Evolutionary conservation across 768 basidiomycete genomes (phyloP), one percentile per base, ranked within the genome.

Genomic region (Tephrocybe rancida): DNA sequence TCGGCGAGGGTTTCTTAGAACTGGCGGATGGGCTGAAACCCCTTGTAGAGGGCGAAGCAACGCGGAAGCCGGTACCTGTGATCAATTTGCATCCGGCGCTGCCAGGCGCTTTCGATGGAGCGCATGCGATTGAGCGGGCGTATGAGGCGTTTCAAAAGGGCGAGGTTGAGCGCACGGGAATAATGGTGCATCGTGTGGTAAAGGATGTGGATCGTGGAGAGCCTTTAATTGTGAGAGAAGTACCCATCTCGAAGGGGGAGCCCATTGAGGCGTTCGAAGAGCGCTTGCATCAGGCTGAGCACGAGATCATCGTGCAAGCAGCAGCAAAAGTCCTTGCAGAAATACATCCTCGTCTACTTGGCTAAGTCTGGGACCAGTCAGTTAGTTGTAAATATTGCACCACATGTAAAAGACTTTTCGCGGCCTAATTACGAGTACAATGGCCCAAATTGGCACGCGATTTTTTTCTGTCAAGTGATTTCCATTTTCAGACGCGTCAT

Each of bases 1-100:
- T 98, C 54, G 85, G 87, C 52, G 87, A 91, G 48, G 74, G 73
- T 0, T 98, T 98, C 69, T 70, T 98, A 54, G 82, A 91, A 18
- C 76, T 84, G 27, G 67, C 92, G 46, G 74, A 78, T 44, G 81
- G 81, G 6, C 63, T 69, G 16, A 67, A 67, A 48, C 59, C 60
- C 0, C 61, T 72, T 29, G 68, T 68, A 1, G 76, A 69, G 7
- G 74, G 71, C 43, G 70, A 71, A 48, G 71, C 65, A 47, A 62
- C 66, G 14, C 53, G 58, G 22, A 60, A 51, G 27, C 63, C 70
- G 1, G 82, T 96, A 2, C 87, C 92, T 0, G 90, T 97, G 57
- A 96, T 99, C 75, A 99, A 98, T 67, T 76, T 99, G 4, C 97
- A 98, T 63, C 97, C 97, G 6, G 97, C 97, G 4, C 74, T 99